Evolutionary conservation across 2,329 filamentous ascomycete species (phyloP).

Genomic region (Plenodomus tracheiphilus): DNA sequence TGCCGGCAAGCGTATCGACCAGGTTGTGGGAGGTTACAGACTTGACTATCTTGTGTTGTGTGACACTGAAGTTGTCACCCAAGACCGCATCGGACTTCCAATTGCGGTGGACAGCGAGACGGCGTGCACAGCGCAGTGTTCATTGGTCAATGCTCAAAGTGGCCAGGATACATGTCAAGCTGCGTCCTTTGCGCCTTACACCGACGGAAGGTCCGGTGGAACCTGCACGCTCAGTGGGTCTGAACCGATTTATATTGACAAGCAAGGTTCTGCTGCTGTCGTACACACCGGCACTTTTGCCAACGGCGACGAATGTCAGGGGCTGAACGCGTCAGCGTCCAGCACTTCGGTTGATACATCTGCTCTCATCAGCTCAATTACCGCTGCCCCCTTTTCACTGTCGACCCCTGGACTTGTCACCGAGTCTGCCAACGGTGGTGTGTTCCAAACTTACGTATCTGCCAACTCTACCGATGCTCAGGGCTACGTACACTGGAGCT

Average conservation of each 20-base stretch:
- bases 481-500: constrained; percentile 28
- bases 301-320: constrained; percentile 24
- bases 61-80: constrained; percentile 24
- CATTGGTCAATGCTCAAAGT: constrained; percentile 27
- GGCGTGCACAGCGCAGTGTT: constrained; percentile 34
- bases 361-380: constrained; percentile 26
- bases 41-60: constrained; percentile 35
- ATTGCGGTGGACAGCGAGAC: constrained; percentile 23
- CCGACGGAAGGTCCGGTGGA: constrained; percentile 19
- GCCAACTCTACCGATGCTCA: constrained; percentile 22
- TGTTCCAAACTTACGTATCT: constrained; percentile 24
- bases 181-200: constrained; percentile 24
- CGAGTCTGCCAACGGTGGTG: constrained; percentile 23
- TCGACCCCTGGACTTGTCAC: constrained; percentile 28
- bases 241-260: constrained; percentile 11
- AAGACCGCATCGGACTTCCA: constrained; percentile 19
- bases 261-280: constrained; percentile 22
- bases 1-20: constrained; percentile 20
- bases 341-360: constrained; percentile 22
- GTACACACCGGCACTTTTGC: constrained; percentile 26
- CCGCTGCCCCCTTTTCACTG: constrained; percentile 17
- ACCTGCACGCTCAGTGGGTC: constrained; percentile 23
- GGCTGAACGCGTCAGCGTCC: constrained; percentile 5
- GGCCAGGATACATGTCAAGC: constrained; percentile 26
- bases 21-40: constrained; percentile 26